phyloP scores from a whole-genome alignment of 768 basidiomycete species.

The Trametes sanguinea region DNA sequence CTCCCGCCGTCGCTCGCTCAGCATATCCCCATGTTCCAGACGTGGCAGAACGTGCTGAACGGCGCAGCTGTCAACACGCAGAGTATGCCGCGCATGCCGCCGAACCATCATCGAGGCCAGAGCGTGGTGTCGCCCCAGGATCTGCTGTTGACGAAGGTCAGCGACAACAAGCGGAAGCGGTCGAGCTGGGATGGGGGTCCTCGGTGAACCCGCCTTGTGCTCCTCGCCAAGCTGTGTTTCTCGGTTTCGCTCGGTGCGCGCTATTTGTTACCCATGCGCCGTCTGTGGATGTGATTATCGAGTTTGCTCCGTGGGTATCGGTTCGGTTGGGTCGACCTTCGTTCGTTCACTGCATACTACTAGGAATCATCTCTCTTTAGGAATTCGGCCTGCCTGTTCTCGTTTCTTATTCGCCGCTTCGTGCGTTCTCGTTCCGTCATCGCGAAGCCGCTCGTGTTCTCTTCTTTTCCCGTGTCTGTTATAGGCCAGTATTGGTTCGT shows the following conservation, averaged over 20 bases:
- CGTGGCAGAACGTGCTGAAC: slow-evolving; percentile 21
- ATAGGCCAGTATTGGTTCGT: not conserved
- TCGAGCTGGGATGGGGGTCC: slow-evolving; percentile 56
- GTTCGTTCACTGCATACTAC: not conserved
- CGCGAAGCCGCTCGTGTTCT: no score
- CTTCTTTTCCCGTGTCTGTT: not conserved
- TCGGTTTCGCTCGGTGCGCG: not conserved
- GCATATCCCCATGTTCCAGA: slow-evolving; percentile 24
- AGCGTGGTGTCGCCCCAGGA: slow-evolving; percentile 58
- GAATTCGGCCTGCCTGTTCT: not conserved
- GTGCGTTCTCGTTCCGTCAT: not conserved
- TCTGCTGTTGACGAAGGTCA: slow-evolving; percentile 47
- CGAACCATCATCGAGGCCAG: slow-evolving; percentile 50
- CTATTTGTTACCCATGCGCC: not conserved
- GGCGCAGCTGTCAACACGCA: slow-evolving; percentile 4
- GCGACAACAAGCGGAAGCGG: slow-evolving; percentile 57
- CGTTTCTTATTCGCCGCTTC: not conserved
- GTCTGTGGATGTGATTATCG: not conserved
- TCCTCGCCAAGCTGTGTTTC: not conserved
- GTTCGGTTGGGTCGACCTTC: not conserved
- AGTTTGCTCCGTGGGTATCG: not conserved
- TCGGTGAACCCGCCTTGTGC: slow-evolving; percentile 22
- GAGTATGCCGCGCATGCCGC: slow-evolving; percentile 20
- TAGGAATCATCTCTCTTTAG: not conserved
- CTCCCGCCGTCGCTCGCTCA: slow-evolving; percentile 36